Base-by-base conservation (phyloP, 1,284 basidiomycete species). In the Macrocybe sp. region DNA sequence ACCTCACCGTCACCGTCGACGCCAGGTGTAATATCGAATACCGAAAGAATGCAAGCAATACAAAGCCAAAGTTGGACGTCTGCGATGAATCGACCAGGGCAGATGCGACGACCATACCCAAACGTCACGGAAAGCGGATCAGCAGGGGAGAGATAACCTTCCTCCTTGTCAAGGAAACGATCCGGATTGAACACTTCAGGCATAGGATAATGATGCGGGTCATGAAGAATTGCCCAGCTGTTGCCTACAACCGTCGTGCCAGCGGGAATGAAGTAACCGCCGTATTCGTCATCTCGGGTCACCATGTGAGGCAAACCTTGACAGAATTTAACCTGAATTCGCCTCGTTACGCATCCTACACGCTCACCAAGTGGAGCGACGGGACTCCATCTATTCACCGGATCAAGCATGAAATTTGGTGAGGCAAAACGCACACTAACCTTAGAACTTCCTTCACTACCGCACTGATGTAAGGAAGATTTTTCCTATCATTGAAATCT, bases 371-470 rank as follows among this genome's bases (percentile, higher is more conserved):
- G 60, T 44, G 76, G 76, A 22, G 73, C 68, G 28, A 73, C 71
- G 16, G 77, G 75, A 50, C 70, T 71, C 75, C 76, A 79, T 50
- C 69, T 69, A 49, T 11, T 40, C 16, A 37, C 9, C 22, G 11
- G 14, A 5, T 37, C 31, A 10, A 11, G 45, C n/a, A 30, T 6
- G 32, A 38, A 35, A 22, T 33, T 39, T 46, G 30, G 11, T 10
- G 29, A 44, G 39, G n/a, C 12, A 46, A 11, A 4, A 31, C 33
- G 12, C 29, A 14, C 14, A 53, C 55, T 33, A 42, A 68, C 55
- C 76, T 68, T 38, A 75, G 62, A n/a, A 74, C 66, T 52, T 77
- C 75, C 54, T 75, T 74, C 30, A 74, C 64, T 38, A 77, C 65
- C 4, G 74, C 74, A 7, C 63, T 56, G 28, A 74, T 68, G 37